Evolutionary conservation across 2,329 filamentous ascomycete species (phyloP).

Genomic region (Nothophoma quercina): DNA sequence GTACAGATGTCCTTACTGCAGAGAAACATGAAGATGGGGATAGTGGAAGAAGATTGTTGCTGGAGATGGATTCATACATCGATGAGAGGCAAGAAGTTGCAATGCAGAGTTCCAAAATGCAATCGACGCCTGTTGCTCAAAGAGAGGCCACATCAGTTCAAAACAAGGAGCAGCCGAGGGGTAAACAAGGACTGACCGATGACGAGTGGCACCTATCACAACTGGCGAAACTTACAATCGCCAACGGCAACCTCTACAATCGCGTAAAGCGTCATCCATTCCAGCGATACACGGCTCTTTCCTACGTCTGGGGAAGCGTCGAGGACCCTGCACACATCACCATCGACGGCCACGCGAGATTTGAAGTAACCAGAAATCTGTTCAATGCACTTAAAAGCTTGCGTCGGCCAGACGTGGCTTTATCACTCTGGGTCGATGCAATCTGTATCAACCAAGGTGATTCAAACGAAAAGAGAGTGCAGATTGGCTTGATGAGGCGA

Average conservation of each 20-base stretch:
- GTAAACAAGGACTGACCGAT: background rate
- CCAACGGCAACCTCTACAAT: background rate
- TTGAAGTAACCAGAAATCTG: background rate
- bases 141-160: too few species aligned
- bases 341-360: background rate
- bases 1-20: background rate
- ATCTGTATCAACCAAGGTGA: background rate
- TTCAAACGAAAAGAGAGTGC: background rate
- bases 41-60: background rate
- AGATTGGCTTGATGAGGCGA: background rate
- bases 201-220: background rate
- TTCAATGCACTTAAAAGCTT: background rate
- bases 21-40: background rate
- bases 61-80: background rate
- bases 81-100: background rate
- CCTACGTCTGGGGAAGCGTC: background rate
- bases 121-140: too few species aligned
- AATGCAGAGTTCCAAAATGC: too few species aligned
- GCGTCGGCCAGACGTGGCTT: background rate
- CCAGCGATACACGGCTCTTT: background rate
- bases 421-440: background rate
- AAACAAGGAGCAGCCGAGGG: background rate
- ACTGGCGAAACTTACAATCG: background rate
- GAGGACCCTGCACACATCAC: background rate
- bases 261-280: background rate